A percentile compares a stretch with the other conserved stretches of the same genome.
Evolutionary conservation across 2,329 filamentous ascomycete genomes (phyloP).

Genomic region (Helotiales sp.): DNA sequence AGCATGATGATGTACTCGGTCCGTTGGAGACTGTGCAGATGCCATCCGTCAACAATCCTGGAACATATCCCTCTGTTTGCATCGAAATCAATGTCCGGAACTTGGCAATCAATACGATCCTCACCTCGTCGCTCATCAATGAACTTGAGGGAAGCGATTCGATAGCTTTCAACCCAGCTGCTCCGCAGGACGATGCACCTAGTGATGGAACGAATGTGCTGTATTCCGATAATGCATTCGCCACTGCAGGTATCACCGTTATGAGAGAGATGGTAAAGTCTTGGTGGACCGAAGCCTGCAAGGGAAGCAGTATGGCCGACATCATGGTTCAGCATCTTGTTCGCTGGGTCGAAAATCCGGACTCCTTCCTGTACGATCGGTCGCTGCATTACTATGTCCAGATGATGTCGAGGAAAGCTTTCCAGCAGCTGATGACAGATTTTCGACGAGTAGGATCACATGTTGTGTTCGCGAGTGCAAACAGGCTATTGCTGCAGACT

Average conservation of each 20-base stretch:
- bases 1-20: slow-evolving; percentile 84
- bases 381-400: slow-evolving; percentile 96
- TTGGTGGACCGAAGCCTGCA: slow-evolving; percentile 96
- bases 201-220: slow-evolving; percentile 68
- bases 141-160: slow-evolving; percentile 90
- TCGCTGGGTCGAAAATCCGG: slow-evolving; percentile 92
- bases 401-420: slow-evolving; percentile 96
- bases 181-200: slow-evolving; percentile 56
- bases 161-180: slow-evolving; percentile 78
- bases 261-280: slow-evolving; percentile 97
- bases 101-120: slow-evolving; percentile 93
- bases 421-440: slow-evolving; percentile 95
- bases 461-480: slow-evolving; percentile 91
- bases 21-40: slow-evolving; percentile 85
- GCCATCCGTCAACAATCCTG: slow-evolving; percentile 90
- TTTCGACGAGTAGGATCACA: slow-evolving; percentile 94
- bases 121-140: slow-evolving; percentile 95
- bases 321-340: slow-evolving; percentile 97
- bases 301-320: slow-evolving; percentile 91
- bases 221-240: slow-evolving; percentile 86
- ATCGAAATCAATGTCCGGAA: slow-evolving; percentile 94
- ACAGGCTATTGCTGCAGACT: slow-evolving; percentile 87
- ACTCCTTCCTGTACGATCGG: slow-evolving; percentile 92
- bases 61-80: slow-evolving; percentile 93
- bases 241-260: slow-evolving; percentile 86